Base-by-base conservation (phyloP, 2,329 filamentous ascomycete species). In the Nemania diffusa region DNA sequence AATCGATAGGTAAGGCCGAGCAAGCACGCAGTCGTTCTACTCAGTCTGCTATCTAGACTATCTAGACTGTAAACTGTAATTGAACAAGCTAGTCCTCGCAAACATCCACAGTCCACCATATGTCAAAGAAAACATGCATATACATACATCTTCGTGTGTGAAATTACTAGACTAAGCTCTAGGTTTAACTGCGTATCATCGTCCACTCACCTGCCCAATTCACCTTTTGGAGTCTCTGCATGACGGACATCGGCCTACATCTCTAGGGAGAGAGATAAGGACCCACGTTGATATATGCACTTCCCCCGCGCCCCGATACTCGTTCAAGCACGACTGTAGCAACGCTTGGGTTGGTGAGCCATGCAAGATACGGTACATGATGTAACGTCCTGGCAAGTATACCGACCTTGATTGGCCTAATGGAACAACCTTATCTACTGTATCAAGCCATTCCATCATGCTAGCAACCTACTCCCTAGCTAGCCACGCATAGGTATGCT, bases 201-300 rank as follows among this genome's bases (percentile, higher is more conserved):
- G 20, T 52, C 44, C 60, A 42, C 26, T 51, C 65, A 64, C 65
- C 65, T 64, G 60, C 65, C 61, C 51, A 37, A 57, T 60, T 59
- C 48, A 53, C 24, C 11, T 11, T 13, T 26, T 58, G 17, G 56
- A 27, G 22, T 53, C 51, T 34, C 34, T 61, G 57, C 44, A 34
- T n/a, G 42, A 29, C 17, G 32, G 57, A 55, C 34, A 11, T 57
- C 60, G n/a, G 13, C 5, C 15, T 17, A 17, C 37, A n/a, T n/a
- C n/a, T n/a, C n/a, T n/a, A 40, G 37, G 11, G 37, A 40, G 37
- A 53, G 40, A 65, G 65, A 68, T 65, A 68, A 68, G 65, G 56
- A 68, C 65, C 65, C 65, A 53, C 62, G 62, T n/a, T 53, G 17
- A 57, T 32, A 46, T 61, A 68, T 68, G 62, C 57, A 53, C 42